Conservation (phyloP, 2,329 filamentous ascomycete species). For the Neonectria hederae region DNA sequence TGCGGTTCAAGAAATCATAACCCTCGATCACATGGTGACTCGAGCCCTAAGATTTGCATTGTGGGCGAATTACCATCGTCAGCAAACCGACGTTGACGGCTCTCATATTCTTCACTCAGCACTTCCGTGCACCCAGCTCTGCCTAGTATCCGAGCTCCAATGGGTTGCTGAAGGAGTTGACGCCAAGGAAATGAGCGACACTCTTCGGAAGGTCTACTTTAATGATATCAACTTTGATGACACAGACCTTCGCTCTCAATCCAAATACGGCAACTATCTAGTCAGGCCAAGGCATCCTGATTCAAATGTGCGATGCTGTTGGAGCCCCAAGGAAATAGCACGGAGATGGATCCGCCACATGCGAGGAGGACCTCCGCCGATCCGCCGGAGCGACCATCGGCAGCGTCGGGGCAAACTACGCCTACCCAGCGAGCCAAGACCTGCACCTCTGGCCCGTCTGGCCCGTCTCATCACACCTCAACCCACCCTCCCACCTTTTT, state of each 20-base stretch:
- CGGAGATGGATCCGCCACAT: constrained; percentile 24
- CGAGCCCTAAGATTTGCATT: constrained; percentile 17
- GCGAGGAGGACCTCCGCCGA: constrained; percentile 23
- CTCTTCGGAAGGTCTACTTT: constrained; percentile 17
- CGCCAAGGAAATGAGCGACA: constrained; percentile 8
- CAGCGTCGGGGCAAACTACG: constrained; percentile 30
- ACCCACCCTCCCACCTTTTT: constrained; percentile 7
- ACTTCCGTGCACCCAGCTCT: constrained; percentile 17
- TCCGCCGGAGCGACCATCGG: constrained; percentile 21
- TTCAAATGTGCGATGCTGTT: background rate
- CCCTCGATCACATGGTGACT: constrained; percentile 15
- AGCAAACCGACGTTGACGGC: background rate
- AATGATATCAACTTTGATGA: no score
- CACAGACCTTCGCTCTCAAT: no score
- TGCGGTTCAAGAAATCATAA: constrained; percentile 14
- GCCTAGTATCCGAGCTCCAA: constrained; percentile 11
- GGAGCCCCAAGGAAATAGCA: constrained; percentile 18
- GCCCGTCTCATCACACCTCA: constrained; percentile 1
- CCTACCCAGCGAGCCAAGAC: constrained; percentile 33
- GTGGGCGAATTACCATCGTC: background rate
- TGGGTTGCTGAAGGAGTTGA: background rate
- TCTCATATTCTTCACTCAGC: constrained; percentile 9
- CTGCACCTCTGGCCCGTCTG: constrained; percentile 7
- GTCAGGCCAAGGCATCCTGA: no score
- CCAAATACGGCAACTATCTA: no score